A percentile compares a stretch with the other conserved stretches of the same genome.
These are phyloP conservation scores for Piedraia hortae DNA, from an alignment of 2,329 filamentous ascomycete species.

Conservation along the genomic window DNA sequence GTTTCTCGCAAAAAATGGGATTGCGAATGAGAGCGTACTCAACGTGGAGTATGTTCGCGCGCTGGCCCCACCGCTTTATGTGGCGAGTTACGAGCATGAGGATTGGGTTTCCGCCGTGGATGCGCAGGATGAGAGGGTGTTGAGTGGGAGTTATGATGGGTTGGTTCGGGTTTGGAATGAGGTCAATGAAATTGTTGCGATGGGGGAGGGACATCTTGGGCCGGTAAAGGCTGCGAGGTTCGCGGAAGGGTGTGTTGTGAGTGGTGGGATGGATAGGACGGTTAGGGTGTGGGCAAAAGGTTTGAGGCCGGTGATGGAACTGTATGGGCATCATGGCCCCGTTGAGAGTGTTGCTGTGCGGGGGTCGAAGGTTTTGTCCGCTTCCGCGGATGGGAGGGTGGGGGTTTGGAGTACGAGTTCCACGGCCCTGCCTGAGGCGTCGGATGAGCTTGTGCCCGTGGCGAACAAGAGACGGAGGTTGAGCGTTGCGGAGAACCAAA, in stretches of 20 bases:
- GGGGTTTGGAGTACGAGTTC: conserved; percentile 77
- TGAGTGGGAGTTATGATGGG: conserved; percentile 89
- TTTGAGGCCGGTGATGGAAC: conserved; percentile 47
- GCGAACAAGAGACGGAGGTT: conserved; percentile 56
- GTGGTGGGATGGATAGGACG: conserved; percentile 58
- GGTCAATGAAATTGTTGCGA: conserved; percentile 60
- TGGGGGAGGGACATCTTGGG: conserved; percentile 44
- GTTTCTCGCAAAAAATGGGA: conserved; percentile 60
- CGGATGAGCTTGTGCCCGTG: conserved; percentile 38
- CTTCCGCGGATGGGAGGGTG: conserved; percentile 54
- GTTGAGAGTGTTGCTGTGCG: conserved; percentile 54
- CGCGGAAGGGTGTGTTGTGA: conserved; percentile 50
- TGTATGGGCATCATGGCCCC: conserved; percentile 53
- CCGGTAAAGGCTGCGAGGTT: conserved; percentile 65
- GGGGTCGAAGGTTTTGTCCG: conserved; percentile 53
- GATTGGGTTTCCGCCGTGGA: conserved; percentile 87
- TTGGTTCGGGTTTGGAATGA: conserved; percentile 70
- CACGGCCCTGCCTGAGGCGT: conserved; percentile 44
- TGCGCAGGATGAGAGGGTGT: conserved; percentile 46
- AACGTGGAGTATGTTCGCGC: conserved; percentile 83
- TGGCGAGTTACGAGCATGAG: conserved; percentile 85
- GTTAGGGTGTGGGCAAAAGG: conserved; percentile 65
- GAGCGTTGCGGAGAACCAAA: conserved; percentile 26
- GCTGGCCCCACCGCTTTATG: conserved; percentile 63
- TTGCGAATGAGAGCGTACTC: conserved; percentile 67